Evolutionary conservation across 164 flowering plant species (phyloP), one percentile per base, ranked within the genome.

Genomic region (Liriodendron chinense): DNA sequence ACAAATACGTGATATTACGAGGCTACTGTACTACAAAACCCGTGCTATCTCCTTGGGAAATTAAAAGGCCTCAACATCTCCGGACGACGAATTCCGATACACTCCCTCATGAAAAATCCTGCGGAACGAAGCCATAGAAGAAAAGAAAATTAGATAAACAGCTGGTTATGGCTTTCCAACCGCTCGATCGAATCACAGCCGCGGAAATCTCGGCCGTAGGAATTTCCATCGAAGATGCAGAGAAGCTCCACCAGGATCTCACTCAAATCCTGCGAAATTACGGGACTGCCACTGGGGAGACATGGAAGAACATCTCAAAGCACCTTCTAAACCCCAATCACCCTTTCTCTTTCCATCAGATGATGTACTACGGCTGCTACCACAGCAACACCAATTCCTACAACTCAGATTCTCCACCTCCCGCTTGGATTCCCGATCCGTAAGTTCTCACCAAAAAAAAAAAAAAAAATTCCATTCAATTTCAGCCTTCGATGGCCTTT

Each of bases 301-400:
- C 94, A 48, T 95, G 98, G 99, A 82, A 20, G 23, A 72, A 73
- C 57, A 90, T 95, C 73, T 84, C 88, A 66, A 85, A 66, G 26
- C 65, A 74, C 26, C 75, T 95, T 69, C 89, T 95, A 12, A 78
- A 25, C 57, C 97, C 97, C 20, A 76, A 86, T 7, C 87, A 90
- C 18, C 99, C 97, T 14, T 95, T 92, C 84, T 65, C 91, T 4
- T 77, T 93, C 62, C 99, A 95, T 77, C 98, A 91, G 86, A 84
- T 91, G 92, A 78, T 95, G 91, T 95, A 85, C 76, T 92, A 93
- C 53, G 97, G 97, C 13, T 95, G 99, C 84, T 95, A 84, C 84
- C 82, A 78, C 70, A 83, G 87, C 75, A 88, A 53, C 59, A 16
- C 85, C 76, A 89, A 12, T 53, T 14, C 16, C 59, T 8, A 16